A percentile compares a stretch with the other conserved stretches of the same genome.
phyloP scores from a whole-genome alignment of 2,329 filamentous ascomycete species.

The Aspergillus tubingensis region DNA sequence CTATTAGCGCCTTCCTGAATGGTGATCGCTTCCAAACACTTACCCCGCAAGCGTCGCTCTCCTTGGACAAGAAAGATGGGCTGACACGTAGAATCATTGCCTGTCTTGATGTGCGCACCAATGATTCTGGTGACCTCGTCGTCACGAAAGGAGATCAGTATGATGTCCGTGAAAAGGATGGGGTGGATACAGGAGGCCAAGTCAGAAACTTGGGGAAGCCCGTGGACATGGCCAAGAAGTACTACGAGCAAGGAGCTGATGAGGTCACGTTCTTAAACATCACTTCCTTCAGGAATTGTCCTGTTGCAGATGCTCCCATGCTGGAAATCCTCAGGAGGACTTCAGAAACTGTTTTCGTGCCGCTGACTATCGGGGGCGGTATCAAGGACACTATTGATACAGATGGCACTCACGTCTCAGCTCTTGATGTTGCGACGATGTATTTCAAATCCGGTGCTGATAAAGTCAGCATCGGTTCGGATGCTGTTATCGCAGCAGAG shows the following conservation, averaged over 20 bases:
- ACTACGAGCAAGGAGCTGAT: slow-evolving; percentile 96
- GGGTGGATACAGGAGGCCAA: slow-evolving; percentile 55
- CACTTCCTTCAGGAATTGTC: slow-evolving; percentile 94
- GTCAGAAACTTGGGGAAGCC: slow-evolving; percentile 96
- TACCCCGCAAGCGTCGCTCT: slow-evolving; percentile 29
- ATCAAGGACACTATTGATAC: slow-evolving; percentile 91
- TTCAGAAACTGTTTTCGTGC: slow-evolving; percentile 91
- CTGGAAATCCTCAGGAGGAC: slow-evolving; percentile 85
- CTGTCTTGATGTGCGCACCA: slow-evolving; percentile 91
- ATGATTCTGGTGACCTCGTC: slow-evolving; percentile 91
- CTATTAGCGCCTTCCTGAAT: slow-evolving; percentile 83
- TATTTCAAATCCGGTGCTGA: slow-evolving; percentile 98
- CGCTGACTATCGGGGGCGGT: slow-evolving; percentile 90
- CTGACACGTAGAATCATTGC: slow-evolving; percentile 93
- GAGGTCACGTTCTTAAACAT: slow-evolving; percentile 99
- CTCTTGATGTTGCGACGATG: slow-evolving; percentile 89
- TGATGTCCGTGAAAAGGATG: slow-evolving; percentile 87
- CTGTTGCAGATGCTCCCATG: slow-evolving; percentile 90
- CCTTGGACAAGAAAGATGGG: slow-evolving; percentile 55
- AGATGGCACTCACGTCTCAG: slow-evolving; percentile 81
- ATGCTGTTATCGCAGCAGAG: slow-evolving; percentile 90
- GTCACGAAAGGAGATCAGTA: slow-evolving; percentile 99
- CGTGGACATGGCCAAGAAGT: slow-evolving; percentile 87
- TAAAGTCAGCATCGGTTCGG: slow-evolving; percentile 95
- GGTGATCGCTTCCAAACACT: slow-evolving; percentile 63